A percentile compares a stretch with the other conserved stretches of the same genome.
Conservation (phyloP, 208 protist genomes). For the Plasmodiophora brassicae region DNA sequence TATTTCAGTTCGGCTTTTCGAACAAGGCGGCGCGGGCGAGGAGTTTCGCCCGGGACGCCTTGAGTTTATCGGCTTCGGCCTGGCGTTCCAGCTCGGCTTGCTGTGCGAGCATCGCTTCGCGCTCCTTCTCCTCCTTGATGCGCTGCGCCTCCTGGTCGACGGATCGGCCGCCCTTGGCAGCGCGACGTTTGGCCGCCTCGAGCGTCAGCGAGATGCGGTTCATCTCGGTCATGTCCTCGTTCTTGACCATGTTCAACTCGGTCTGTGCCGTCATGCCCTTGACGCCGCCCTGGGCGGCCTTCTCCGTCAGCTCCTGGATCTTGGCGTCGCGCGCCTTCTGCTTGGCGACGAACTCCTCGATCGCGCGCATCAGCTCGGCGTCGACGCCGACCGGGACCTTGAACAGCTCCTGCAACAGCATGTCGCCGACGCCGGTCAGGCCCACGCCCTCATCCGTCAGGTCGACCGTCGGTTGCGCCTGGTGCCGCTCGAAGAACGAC, state of each 20-base stretch:
- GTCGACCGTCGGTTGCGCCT: background rate
- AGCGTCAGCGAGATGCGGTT: constrained; percentile 36
- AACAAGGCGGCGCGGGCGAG: background rate
- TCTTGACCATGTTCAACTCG: background rate
- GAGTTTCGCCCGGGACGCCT: background rate
- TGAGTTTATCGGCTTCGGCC: no score
- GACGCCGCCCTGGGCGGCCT: background rate
- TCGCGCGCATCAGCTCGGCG: background rate
- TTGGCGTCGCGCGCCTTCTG: background rate
- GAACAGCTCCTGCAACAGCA: constrained; percentile 44
- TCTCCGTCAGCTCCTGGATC: background rate
- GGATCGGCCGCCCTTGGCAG: background rate
- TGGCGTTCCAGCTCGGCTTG: no score
- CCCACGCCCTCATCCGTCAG: constrained; percentile 36
- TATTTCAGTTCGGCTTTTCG: background rate
- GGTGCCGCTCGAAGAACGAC: constrained; percentile 39
- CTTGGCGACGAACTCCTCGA: constrained; percentile 33
- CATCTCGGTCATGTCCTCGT: constrained; percentile 35
- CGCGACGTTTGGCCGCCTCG: constrained; percentile 14
- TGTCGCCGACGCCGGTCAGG: constrained; percentile 41
- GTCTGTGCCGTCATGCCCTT: background rate
- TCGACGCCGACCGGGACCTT: constrained; percentile 36
- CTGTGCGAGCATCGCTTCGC: no score
- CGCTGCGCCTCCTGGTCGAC: background rate
- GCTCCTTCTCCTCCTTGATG: background rate